Evolutionary conservation across 176 grass and related monocot species (phyloP).

Genomic region (Canna indica): DNA sequence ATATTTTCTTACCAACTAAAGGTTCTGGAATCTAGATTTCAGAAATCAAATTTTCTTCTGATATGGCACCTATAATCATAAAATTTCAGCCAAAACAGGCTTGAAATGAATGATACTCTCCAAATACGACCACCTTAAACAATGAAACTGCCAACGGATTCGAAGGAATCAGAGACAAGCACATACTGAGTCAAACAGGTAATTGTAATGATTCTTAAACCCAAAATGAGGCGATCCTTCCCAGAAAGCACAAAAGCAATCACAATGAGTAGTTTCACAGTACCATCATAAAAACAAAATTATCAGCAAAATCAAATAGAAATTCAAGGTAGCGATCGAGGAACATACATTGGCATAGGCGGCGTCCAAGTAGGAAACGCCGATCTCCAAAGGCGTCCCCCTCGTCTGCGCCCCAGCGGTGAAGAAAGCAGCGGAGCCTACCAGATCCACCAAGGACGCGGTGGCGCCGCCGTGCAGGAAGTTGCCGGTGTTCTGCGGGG

Average conservation of each 20-base stretch:
- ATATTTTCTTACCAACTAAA: no score
- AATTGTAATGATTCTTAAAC: background rate
- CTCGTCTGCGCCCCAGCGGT: slow-evolving; percentile 44
- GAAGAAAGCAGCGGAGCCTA: slow-evolving; percentile 66
- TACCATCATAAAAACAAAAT: background rate
- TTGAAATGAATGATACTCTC: background rate
- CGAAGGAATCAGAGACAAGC: background rate
- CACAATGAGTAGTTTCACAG: background rate
- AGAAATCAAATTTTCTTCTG: background rate
- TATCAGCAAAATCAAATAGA: background rate
- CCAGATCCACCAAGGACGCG: slow-evolving; percentile 67
- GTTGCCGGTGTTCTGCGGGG: slow-evolving; percentile 54
- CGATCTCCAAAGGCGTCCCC: slow-evolving; percentile 71
- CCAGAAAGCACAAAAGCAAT: background rate
- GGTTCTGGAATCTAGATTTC: no score
- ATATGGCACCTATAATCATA: background rate
- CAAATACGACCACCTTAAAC: no score
- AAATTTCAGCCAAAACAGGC: background rate
- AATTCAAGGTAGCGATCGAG: background rate
- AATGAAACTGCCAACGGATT: background rate
- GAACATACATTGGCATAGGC: slow-evolving; percentile 51
- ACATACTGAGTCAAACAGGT: background rate
- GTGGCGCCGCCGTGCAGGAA: slow-evolving; percentile 89
- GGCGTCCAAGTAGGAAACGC: slow-evolving; percentile 78
- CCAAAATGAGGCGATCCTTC: background rate